These are phyloP conservation scores for Antrodiella citrinella DNA, from an alignment of 768 basidiomycete species.

Conservation along the genomic window DNA sequence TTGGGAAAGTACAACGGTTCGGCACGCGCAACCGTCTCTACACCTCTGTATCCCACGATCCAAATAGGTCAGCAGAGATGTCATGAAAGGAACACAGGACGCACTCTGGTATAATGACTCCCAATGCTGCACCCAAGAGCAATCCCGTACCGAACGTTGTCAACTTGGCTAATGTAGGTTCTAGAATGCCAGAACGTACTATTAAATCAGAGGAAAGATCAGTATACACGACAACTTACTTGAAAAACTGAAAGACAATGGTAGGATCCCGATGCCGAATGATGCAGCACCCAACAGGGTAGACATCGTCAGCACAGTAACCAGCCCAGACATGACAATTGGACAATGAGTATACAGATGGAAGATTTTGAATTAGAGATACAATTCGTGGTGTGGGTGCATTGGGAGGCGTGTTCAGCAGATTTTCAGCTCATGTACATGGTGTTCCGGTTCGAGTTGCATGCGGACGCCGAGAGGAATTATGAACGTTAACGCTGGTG, in stretches of 20 bases:
- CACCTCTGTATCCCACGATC: slow-evolving; percentile 41
- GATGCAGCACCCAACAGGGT: slow-evolving; percentile 51
- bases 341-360: too few species aligned
- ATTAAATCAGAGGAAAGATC: neutral
- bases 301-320: slow-evolving; percentile 47
- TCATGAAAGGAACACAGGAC: slow-evolving; percentile 23
- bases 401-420: too few species aligned
- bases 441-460: too few species aligned
- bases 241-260: slow-evolving; percentile 66
- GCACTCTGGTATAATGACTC: slow-evolving; percentile 91
- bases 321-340: slow-evolving; percentile 27
- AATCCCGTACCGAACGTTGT: slow-evolving; percentile 72
- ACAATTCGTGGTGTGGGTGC: too few species aligned
- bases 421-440: too few species aligned
- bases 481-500: too few species aligned
- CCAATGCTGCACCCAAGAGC: slow-evolving; percentile 82
- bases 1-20: slow-evolving; percentile 37
- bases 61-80: neutral
- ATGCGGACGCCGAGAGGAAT: too few species aligned
- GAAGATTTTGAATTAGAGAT: too few species aligned
- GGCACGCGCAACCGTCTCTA: slow-evolving; percentile 44
- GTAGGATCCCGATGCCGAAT: slow-evolving; percentile 66
- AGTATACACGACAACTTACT: slow-evolving; percentile 42
- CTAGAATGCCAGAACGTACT: slow-evolving; percentile 18
- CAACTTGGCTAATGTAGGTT: slow-evolving; percentile 34